Percentiles rank a stretch among this genome's conserved stretches.
phyloP scores from a whole-genome alignment of 306 rosid species.

The Cyamopsis tetragonoloba region DNA sequence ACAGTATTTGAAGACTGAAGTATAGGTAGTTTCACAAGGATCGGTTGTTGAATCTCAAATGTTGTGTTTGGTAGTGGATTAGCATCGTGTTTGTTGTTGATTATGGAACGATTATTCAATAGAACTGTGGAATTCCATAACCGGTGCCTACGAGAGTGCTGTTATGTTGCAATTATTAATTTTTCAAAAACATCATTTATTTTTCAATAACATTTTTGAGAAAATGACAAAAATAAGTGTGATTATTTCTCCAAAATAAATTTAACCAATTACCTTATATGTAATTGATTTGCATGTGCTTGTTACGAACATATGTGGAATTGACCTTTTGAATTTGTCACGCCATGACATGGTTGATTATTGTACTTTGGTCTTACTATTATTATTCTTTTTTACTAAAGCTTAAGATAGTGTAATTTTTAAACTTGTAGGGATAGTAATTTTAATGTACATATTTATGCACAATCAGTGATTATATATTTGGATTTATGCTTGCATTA shows the following conservation, averaged over 20 bases:
- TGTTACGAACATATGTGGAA: background rate
- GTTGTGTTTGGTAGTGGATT: conserved; percentile 18
- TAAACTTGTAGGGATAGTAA: no score
- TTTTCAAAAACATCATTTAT: no score
- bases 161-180: background rate
- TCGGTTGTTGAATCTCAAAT: conserved; percentile 27
- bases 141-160: background rate
- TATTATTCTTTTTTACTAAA: background rate
- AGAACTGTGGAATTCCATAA: background rate
- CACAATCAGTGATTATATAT: no score
- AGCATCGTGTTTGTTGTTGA: conserved; percentile 16
- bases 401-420: background rate
- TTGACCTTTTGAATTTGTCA: background rate
- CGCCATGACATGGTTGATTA: background rate
- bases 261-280: no score
- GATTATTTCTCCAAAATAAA: no score
- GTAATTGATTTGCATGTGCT: no score
- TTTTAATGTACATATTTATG: no score
- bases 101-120: conserved; percentile 14
- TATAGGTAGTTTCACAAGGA: conserved; percentile 15
- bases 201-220: no score
- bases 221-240: no score
- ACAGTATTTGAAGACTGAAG: conserved; percentile 23
- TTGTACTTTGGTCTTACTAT: background rate
- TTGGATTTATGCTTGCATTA: no score